A percentile compares a stretch with the other conserved stretches of the same genome.
Conservation (phyloP, 805 yeast genomes). For the Lachancea fermentati region DNA sequence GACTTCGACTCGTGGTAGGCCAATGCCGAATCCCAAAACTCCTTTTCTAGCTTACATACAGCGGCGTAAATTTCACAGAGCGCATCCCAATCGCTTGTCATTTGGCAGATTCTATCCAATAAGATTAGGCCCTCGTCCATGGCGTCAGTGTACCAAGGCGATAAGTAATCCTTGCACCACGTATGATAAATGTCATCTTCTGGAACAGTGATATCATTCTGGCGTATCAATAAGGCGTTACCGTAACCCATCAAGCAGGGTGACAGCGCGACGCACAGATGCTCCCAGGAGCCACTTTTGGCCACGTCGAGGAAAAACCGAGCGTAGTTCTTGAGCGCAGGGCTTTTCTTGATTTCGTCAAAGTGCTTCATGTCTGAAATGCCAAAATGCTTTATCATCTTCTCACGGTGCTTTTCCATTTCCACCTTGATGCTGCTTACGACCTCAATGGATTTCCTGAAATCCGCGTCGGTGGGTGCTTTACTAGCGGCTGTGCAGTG, state of each 20-base stretch:
- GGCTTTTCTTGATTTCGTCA: constrained; percentile 42
- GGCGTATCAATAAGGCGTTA: constrained; percentile 42
- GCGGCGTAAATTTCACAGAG: constrained; percentile 53
- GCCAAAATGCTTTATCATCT: constrained; percentile 37
- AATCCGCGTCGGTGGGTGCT: constrained; percentile 49
- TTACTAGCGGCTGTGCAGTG: constrained; percentile 59
- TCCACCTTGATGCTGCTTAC: constrained; percentile 51
- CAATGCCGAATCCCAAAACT: constrained; percentile 51
- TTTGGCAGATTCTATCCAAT: constrained; percentile 40
- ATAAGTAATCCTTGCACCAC: constrained; percentile 61
- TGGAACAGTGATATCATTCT: constrained; percentile 30
- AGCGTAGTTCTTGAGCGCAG: constrained; percentile 56
- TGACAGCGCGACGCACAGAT: constrained; percentile 59
- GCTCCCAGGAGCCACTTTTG: constrained; percentile 51
- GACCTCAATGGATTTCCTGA: constrained; percentile 45
- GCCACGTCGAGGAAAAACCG: constrained; percentile 54
- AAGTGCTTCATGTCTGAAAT: constrained; percentile 41
- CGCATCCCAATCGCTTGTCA: constrained; percentile 41
- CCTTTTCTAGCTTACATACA: constrained; percentile 55
- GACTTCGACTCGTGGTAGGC: not conserved
- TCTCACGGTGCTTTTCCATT: constrained; percentile 47
- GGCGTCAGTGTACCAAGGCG: constrained; percentile 53
- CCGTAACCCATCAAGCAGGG: constrained; percentile 75
- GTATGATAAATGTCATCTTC: constrained; percentile 29
- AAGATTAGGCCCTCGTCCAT: constrained; percentile 44